Evolutionary conservation across 768 basidiomycete genomes (phyloP).

Genomic region (Leccinum variicolor): DNA sequence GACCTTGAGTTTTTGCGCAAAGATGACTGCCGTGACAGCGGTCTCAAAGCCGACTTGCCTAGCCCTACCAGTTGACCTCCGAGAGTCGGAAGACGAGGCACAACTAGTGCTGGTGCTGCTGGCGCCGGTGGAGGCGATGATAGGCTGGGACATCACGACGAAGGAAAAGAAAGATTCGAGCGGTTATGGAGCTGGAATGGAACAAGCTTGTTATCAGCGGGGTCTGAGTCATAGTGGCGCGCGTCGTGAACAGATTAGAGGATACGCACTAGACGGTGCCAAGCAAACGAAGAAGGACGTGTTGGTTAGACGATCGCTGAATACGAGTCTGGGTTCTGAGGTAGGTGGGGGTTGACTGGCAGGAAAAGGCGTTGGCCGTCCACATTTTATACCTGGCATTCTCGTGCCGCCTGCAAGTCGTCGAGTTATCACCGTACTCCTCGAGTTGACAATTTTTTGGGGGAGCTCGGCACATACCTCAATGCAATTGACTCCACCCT

Average conservation of each 20-base stretch:
- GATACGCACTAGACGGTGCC: conserved; percentile 5
- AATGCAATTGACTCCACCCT: not conserved
- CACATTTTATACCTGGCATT: conserved; percentile 15
- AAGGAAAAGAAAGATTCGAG: not conserved
- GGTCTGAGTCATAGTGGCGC: not conserved
- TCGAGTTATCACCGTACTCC: not conserved
- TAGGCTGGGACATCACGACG: conserved; percentile 2
- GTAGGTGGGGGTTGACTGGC: not conserved
- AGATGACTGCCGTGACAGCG: conserved; percentile 20
- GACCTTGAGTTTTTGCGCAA: conserved; percentile 21
- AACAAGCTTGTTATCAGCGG: not conserved
- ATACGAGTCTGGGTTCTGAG: not conserved
- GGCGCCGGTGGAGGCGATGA: not conserved
- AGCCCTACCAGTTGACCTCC: not conserved
- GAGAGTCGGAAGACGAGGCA: not conserved
- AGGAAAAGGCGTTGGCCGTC: not conserved
- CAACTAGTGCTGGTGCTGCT: not conserved
- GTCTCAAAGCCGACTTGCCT: conserved; percentile 22
- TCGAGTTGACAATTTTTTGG: not conserved
- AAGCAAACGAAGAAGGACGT: not conserved
- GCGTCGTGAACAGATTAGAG: not conserved
- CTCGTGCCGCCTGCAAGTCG: not conserved
- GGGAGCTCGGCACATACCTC: not conserved
- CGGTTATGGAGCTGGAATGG: not conserved
- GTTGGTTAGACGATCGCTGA: not conserved